Base-by-base conservation (phyloP, 2,329 filamentous ascomycete genomes). In the Alternaria brassicicola region DNA sequence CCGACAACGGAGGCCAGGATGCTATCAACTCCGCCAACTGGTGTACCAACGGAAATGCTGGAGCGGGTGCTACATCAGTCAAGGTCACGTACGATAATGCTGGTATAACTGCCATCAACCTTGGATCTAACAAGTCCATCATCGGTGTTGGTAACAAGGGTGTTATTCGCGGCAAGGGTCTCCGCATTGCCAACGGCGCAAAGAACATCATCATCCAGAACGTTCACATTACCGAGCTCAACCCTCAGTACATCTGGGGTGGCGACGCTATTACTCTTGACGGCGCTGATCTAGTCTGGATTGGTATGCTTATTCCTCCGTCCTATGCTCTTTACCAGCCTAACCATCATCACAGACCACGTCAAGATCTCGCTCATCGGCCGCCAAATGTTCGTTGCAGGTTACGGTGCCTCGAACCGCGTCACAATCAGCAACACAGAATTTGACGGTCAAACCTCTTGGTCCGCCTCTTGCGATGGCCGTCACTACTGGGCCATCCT, bases 1-100 rank as follows among this genome's bases (percentile, higher is more conserved):
- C 45, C 12, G 84, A 83, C 33, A 85, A 83, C 25, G 82, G 71
- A n/a, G 84, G 86, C 72, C 85, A 88, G 78, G 64, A 80, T 31
- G 83, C 85, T 61, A 85, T 88, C 68, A 84, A 88, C 78, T 74
- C 82, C 72, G 38, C 64, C 47, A 54, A 57, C 42, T 61, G 67
- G 63, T 61, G 59, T 23, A 63, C 61, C 31, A 69, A 51, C 57
- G 59, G 52, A 25, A 51, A 62, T 13, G 46, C 53, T 45, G 53
- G 53, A 35, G 21, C 36, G 21, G 53, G 59, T 52, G 26, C 54
- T 41, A 55, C 55, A 48, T 61, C 45, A 6, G 50, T 62, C 36
- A 57, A 41, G 19, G 60, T 65, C n/a, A 74, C 63, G 6, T 77
- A 77, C 59, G 69, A 76, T 61, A 72, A 68, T 13, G 73, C 72